phyloP scores from a whole-genome alignment of 2,329 filamentous ascomycete species.

The Colletotrichum brevisporum region DNA sequence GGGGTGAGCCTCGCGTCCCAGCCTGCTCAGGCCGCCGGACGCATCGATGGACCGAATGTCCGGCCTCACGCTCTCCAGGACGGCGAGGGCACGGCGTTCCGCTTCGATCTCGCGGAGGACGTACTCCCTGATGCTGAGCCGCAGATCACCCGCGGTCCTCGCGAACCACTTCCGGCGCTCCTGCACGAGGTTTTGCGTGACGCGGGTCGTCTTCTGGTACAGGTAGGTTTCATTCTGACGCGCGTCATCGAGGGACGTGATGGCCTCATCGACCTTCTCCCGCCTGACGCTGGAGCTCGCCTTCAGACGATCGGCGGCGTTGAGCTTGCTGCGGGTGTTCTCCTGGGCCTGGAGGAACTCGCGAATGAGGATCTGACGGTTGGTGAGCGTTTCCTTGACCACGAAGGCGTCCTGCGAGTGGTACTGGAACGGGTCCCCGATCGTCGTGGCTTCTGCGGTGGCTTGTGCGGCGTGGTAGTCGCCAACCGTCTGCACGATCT shows the following conservation, averaged over 20 bases:
- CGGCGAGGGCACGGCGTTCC: constrained; percentile 90
- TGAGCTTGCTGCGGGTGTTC: constrained; percentile 83
- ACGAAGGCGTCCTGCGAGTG: constrained; percentile 97
- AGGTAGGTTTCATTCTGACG: constrained; percentile 85
- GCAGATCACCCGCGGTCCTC: constrained; percentile 86
- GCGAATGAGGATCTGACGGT: constrained; percentile 94
- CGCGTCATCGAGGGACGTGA: constrained; percentile 89
- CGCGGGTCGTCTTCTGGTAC: constrained; percentile 86
- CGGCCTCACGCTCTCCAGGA: constrained; percentile 92
- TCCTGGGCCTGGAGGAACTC: constrained; percentile 95
- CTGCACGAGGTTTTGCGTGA: constrained; percentile 88
- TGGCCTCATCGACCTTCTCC: constrained; percentile 99
- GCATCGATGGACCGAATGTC: constrained; percentile 95
- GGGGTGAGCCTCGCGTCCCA: constrained; percentile 91
- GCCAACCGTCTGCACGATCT: constrained; percentile 91
- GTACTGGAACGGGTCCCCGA: constrained; percentile 94
- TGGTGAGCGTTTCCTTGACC: constrained; percentile 97
- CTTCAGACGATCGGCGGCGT: constrained; percentile 90
- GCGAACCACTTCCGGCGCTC: constrained; percentile 94
- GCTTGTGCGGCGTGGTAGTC: constrained; percentile 97
- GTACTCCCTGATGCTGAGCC: constrained; percentile 89
- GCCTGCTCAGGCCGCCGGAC: constrained; percentile 88
- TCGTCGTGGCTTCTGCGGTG: constrained; percentile 93
- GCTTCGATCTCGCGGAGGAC: constrained; percentile 96
- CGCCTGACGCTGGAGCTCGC: constrained; percentile 87